phyloP scores from a whole-genome alignment of 208 protist genomes.

The Trypanosoma lewisi region DNA sequence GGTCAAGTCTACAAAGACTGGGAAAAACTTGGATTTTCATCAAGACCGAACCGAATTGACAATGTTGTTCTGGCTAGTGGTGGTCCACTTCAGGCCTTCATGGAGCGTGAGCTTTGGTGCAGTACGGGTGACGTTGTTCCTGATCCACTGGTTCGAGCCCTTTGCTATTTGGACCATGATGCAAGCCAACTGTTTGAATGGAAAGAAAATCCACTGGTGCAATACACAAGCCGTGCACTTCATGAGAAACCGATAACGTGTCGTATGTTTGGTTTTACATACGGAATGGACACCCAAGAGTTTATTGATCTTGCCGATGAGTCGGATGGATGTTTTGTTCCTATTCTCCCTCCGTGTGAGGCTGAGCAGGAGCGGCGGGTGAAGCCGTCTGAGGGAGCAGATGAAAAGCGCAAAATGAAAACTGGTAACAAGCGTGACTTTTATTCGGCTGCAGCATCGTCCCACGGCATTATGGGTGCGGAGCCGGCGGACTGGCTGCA shows the following conservation, averaged over 20 bases:
- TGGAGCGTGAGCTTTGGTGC: constrained; percentile 38
- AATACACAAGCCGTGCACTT: constrained; percentile 15
- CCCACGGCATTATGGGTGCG: background rate
- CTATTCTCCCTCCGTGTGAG: constrained; percentile 6
- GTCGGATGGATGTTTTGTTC: constrained; percentile 23
- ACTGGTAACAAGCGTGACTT: background rate
- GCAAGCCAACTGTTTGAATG: constrained; percentile 29
- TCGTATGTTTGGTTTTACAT: constrained; percentile 27
- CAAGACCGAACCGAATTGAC: constrained; percentile 42
- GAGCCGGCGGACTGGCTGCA: constrained; percentile 28
- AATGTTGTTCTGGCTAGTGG: constrained; percentile 52
- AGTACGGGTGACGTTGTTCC: constrained; percentile 26
- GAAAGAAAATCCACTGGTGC: constrained; percentile 40
- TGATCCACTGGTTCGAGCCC: constrained; percentile 35
- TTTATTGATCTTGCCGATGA: constrained; percentile 27
- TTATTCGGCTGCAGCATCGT: background rate
- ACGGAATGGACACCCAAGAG: constrained; percentile 28
- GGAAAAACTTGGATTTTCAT: constrained; percentile 34
- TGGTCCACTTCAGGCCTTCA: constrained; percentile 52
- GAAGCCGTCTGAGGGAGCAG: background rate
- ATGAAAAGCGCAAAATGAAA: background rate
- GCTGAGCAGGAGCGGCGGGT: background rate
- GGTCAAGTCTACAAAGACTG: constrained; percentile 40
- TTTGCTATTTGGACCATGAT: constrained; percentile 30
- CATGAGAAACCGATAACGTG: background rate